Evolutionary conservation across 305 asterid genomes (phyloP).

Genomic region (Fraxinus platypoda): DNA sequence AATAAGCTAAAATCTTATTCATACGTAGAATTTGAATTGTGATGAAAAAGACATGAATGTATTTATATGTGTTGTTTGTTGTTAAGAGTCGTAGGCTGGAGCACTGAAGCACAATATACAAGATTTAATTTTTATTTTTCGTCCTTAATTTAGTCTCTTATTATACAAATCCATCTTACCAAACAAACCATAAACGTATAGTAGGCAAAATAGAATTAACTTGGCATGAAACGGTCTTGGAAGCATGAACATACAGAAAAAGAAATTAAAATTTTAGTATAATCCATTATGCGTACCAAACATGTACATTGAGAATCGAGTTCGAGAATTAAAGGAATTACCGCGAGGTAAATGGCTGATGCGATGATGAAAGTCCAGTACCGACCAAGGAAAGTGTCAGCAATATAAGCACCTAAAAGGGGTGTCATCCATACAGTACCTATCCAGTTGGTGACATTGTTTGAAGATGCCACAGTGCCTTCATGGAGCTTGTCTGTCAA

Average conservation of each 20-base stretch:
- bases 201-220: background rate
- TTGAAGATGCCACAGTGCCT: slow-evolving; percentile 68
- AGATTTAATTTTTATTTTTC: background rate
- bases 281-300: background rate
- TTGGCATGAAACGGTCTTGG: background rate
- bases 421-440: slow-evolving; percentile 88
- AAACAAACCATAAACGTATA: background rate
- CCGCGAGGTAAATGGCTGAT: slow-evolving; percentile 54
- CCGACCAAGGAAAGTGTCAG: slow-evolving; percentile 73
- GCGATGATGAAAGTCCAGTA: slow-evolving; percentile 70
- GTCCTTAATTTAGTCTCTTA: background rate
- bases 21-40: background rate
- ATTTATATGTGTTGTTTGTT: background rate
- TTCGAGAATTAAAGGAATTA: slow-evolving; percentile 7
- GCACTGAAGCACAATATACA: background rate
- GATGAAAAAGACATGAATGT: background rate
- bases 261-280: background rate
- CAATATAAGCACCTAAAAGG: slow-evolving; percentile 69
- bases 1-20: background rate
- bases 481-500: slow-evolving; percentile 56
- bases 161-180: background rate
- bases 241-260: background rate
- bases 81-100: background rate
- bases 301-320: background rate
- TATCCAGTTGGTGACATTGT: slow-evolving; percentile 74